Percentiles rank a stretch among this genome's conserved stretches.
Evolutionary conservation across 2,329 filamentous ascomycete genomes (phyloP).

Genomic region (Fusarium pseudograminearum): DNA sequence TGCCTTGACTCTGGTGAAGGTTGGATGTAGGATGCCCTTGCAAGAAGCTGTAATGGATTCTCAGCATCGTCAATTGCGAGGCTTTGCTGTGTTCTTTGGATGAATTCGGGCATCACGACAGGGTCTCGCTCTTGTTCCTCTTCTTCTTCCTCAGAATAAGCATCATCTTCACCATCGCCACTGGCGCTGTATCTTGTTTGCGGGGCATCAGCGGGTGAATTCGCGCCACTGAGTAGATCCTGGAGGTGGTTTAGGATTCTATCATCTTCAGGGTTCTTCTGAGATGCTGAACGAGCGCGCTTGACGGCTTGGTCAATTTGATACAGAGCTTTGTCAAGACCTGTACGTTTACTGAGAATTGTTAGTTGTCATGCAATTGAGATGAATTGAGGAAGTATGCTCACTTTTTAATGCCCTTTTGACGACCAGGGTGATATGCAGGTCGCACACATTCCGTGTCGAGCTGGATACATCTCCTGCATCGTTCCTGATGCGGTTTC

Average conservation of each 20-base stretch:
- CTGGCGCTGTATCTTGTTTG: slow-evolving; percentile 34
- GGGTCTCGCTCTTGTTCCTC: slow-evolving; percentile 48
- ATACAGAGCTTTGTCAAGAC: slow-evolving; percentile 78
- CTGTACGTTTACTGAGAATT: slow-evolving; percentile 73
- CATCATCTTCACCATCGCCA: slow-evolving; percentile 46
- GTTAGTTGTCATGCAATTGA: slow-evolving; percentile 14
- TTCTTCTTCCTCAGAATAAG: slow-evolving; percentile 51
- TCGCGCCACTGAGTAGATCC: slow-evolving; percentile 53
- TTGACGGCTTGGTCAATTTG: slow-evolving; percentile 78
- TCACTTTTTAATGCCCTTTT: slow-evolving; percentile 83
- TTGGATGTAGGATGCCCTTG: slow-evolving; percentile 76
- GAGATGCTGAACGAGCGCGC: slow-evolving; percentile 61
- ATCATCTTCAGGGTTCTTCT: slow-evolving; percentile 59
- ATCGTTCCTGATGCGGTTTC: slow-evolving; percentile 62
- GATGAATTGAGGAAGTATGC: slow-evolving; percentile 22
- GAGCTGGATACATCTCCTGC: slow-evolving; percentile 71
- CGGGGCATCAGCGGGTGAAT: slow-evolving; percentile 36
- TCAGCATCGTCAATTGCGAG: slow-evolving; percentile 78
- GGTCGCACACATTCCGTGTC: slow-evolving; percentile 73
- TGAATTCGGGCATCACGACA: slow-evolving; percentile 45
- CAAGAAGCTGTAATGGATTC: slow-evolving; percentile 79
- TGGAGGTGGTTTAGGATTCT: slow-evolving; percentile 60
- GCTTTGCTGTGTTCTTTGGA: slow-evolving; percentile 58
- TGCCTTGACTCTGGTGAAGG: slow-evolving; percentile 58
- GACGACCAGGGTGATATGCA: slow-evolving; percentile 78